Evolutionary conservation across 805 yeast species (phyloP), one percentile per base, ranked within the genome.

Genomic region (Nakazawaea ishiwadae): DNA sequence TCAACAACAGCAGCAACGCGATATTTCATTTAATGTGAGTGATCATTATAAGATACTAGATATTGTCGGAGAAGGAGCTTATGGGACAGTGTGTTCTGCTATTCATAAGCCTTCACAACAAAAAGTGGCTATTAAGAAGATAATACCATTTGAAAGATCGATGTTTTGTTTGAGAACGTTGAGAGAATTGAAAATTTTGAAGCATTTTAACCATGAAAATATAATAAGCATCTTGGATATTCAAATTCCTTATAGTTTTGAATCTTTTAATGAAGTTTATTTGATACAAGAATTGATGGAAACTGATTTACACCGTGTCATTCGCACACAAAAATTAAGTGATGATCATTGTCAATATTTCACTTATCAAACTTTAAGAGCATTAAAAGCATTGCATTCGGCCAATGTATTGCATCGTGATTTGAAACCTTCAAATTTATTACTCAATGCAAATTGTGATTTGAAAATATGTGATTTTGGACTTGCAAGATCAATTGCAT

Each of bases 261-360:
- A 86, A 27, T 63, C 75, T 37, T 88, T 91, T 59, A 76, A 79
- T 48, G 97, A 90, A 56, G 96, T 91, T 20, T 91, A 91, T 60
- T 69, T 91, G 34, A 85, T 84, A 47, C 93, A 86, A 61, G 95
- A 86, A 54, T 66, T 86, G 49, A 86, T 86, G 93, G 93, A 86
- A 56, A 86, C 95, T 0, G 96, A 86, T 59, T 65, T 86, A 48
- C 93, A 85, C 59, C 71, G 87, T 36, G 93, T 86, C 21, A 86
- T 86, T 32, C 67, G 84, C 31, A 79, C 93, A 2, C 98, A 91
- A 62, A 75, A 75, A 42, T 69, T 91, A 39, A 77, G 86, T 16
- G 98, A 91, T 60, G 96, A 89, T 60, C 98, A 91, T 60, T 81
- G 90, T 52, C 98, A 91, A 60, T 89, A 89, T 61, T 91, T 91